Evolutionary conservation across 371 early-diverging fungal species (phyloP).

Genomic region (Chytridium lagenaria): DNA sequence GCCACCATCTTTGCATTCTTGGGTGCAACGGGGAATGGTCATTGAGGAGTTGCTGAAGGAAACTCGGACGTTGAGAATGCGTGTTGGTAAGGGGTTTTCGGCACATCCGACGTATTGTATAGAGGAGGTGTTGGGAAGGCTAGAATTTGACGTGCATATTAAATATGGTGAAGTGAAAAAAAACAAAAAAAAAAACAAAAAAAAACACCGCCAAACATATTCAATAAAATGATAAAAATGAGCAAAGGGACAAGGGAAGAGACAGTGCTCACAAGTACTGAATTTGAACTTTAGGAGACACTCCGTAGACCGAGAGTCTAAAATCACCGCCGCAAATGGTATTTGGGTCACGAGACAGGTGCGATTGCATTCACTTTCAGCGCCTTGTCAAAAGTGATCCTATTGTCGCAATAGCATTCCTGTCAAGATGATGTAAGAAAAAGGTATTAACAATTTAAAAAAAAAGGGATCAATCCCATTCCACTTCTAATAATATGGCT

Average conservation of each 20-base stretch:
- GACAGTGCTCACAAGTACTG: slow-evolving; percentile 1
- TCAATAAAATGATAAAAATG: neutral
- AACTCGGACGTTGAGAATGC: neutral
- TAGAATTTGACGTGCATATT: neutral
- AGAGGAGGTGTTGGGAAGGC: slow-evolving; percentile 8
- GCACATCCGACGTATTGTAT: slow-evolving; percentile 8
- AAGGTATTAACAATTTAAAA: too few relatives aligned
- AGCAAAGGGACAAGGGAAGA: neutral
- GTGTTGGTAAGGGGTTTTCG: slow-evolving; percentile 3
- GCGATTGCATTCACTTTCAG: slow-evolving; percentile 8
- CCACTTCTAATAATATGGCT: too few relatives aligned
- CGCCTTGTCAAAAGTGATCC: neutral
- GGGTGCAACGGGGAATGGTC: slow-evolving; percentile 2
- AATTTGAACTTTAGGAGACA: neutral
- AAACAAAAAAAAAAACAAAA: neutral
- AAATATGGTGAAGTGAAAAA: neutral
- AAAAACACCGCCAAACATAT: too few relatives aligned
- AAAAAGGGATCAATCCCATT: too few relatives aligned
- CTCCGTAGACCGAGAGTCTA: slow-evolving; percentile 3
- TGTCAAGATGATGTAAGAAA: neutral
- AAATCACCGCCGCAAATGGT: slow-evolving; percentile 18
- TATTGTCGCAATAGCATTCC: slow-evolving; percentile 24
- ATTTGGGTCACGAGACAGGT: neutral
- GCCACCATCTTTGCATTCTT: neutral
- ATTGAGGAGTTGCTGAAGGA: neutral